Evolutionary conservation across 495 filamentous ascomycete genomes (phyloP), one percentile per base, ranked within the genome.

Genomic region (Aspergillus sclerotioniger): DNA sequence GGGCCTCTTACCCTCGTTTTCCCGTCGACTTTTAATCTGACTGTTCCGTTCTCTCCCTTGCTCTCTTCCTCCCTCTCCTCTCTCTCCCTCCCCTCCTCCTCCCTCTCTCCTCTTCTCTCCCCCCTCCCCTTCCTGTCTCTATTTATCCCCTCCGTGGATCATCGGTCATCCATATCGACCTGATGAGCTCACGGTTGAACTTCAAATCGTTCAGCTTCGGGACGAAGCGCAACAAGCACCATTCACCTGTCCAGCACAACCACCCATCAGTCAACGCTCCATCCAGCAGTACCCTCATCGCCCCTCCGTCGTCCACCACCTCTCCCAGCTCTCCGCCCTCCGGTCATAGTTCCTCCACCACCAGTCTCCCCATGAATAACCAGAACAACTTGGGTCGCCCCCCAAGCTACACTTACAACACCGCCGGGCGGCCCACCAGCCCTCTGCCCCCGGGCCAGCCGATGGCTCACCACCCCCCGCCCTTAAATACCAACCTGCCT

Each of bases 331-430:
- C 74, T 7, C 70, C 72, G 8, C 71, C 74, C 8, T 75, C 76
- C 25, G 69, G 68, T 52, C 68, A 66, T 64, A 76, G 71, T 62
- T 78, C 81, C 13, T 82, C 81, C 13, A 78, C 71, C 21, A 71
- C 80, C 32, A 84, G 79, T 59, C 71, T 82, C 25, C 74, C 81
- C 44, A 82, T 83, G 76, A 83, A 79, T 44, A 63, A 64, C 16
- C 76, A 74, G 62, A 70, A 69, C 20, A 61, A 69, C 29, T 54
- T 75, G 58, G 78, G 77, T 29, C 84, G 87, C 64, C 89, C 89
- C 58, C 89, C 89, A 17, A 91, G 87, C 73, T 91, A 91, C 70
- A 82, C 82, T 57, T 80, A 86, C 62, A 84, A 87, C 70, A 82
- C 82, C 56, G 71, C 76, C 57, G 83, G 84, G 51, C 81, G 85